Base-by-base conservation (phyloP, 129 eudicot species). In the Rutidosis leptorrhynchoides region DNA sequence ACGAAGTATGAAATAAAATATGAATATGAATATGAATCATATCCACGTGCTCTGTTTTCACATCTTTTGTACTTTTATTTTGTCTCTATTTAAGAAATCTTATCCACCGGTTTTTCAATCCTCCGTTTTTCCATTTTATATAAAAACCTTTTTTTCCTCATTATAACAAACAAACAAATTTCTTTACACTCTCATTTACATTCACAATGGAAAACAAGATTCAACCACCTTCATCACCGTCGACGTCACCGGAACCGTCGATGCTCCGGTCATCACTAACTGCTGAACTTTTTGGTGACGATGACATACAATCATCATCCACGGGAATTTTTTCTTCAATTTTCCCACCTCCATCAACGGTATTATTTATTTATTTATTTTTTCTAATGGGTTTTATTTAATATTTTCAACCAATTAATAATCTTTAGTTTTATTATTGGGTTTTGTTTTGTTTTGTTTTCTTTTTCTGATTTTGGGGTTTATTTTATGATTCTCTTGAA, bases 261-360 rank as follows among this genome's bases (percentile, higher is more conserved):
- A 51, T 67, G 7, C 55, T 66, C 2, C 54, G 68, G 0, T 48
- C 85, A 17, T 76, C 81, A 54, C 70, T 77, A 62, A 46, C 83
- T 17, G 72, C 81, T 63, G 69, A 86, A 14, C 75, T 86, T 25
- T 86, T 86, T 77, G 88, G 88, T 27, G 49, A 72, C 58, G 59
- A 71, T 49, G 76, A 78, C 52, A 65, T 82, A 45, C 62, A 68
- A 12, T 49, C 74, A 9, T 63, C 85, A 0, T 78, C 95, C 64
- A 32, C 85, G 67, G 82, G 88, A 35, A 70, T 66, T 57, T 79
- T 80, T 54, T 74, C 95, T 16, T 81, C 87, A 24, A 69, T 86
- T 66, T 83, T 86, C 63, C 80, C 89, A 5, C 84, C 81, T 10
- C 84, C 86, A 1, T 42, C 82, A 0, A 69, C 63, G 87, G 87